These are phyloP conservation scores for Lodderomyces margitis DNA, from an alignment of 1,139 yeast species.

Conservation along the genomic window DNA sequence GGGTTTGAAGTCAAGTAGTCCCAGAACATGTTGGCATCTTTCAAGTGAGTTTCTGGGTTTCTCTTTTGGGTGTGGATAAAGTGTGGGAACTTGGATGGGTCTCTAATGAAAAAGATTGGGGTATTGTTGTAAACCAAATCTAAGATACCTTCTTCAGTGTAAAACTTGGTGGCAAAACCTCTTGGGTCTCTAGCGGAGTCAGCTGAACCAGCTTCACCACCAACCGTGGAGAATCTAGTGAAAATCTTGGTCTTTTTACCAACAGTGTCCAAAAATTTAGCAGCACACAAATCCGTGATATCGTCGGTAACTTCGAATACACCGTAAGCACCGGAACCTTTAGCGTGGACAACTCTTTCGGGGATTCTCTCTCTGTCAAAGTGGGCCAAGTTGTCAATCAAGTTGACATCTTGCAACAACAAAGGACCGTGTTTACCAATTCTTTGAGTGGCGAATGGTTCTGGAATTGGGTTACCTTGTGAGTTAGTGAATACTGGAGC, in stretches of 20 bases:
- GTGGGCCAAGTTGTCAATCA: slow-evolving; percentile 75
- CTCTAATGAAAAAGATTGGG: slow-evolving; percentile 82
- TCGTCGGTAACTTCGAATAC: slow-evolving; percentile 81
- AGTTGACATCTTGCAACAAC: slow-evolving; percentile 73
- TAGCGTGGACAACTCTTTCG: slow-evolving; percentile 88
- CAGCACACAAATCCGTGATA: slow-evolving; percentile 67
- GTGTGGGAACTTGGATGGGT: slow-evolving; percentile 84
- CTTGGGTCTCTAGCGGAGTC: slow-evolving; percentile 90
- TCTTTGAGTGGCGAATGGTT: slow-evolving; percentile 72
- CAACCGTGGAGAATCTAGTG: slow-evolving; percentile 84
- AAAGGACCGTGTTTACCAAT: slow-evolving; percentile 74
- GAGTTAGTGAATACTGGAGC: slow-evolving; percentile 61
- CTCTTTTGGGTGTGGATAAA: slow-evolving; percentile 84
- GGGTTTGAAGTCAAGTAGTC: slow-evolving; percentile 62
- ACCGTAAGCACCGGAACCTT: slow-evolving; percentile 87
- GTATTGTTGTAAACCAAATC: slow-evolving; percentile 91
- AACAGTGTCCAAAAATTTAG: slow-evolving; percentile 66
- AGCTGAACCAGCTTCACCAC: slow-evolving; percentile 83
- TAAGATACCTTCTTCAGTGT: slow-evolving; percentile 84
- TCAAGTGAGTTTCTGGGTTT: slow-evolving; percentile 79
- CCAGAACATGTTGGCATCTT: slow-evolving; percentile 76
- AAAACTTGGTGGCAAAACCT: slow-evolving; percentile 80
- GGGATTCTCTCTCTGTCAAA: slow-evolving; percentile 88
- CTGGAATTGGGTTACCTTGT: slow-evolving; percentile 69
- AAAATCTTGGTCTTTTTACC: slow-evolving; percentile 77